phyloP scores from a whole-genome alignment of 1,284 basidiomycete genomes.

The Athelia sp. region DNA sequence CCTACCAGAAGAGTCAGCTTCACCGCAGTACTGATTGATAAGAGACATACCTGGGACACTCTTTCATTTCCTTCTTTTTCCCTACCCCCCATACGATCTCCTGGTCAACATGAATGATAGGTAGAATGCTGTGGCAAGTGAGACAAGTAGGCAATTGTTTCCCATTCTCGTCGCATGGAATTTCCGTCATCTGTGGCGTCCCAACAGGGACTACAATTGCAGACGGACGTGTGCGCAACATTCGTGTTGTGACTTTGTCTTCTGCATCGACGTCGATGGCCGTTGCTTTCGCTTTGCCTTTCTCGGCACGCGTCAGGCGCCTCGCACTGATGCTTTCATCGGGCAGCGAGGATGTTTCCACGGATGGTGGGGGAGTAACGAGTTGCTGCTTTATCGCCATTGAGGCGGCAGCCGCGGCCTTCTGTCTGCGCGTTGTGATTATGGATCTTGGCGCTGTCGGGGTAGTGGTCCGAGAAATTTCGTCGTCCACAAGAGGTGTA shows the following conservation, averaged over 20 bases:
- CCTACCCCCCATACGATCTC: slow-evolving; percentile 68
- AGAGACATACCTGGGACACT: slow-evolving; percentile 63
- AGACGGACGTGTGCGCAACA: slow-evolving; percentile 42
- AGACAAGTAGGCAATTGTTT: slow-evolving; percentile 56
- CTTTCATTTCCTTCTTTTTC: slow-evolving; percentile 56
- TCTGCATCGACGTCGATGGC: slow-evolving; percentile 46
- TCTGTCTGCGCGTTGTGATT: slow-evolving; percentile 58
- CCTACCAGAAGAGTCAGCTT: slow-evolving; percentile 28
- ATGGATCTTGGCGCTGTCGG: slow-evolving; percentile 48
- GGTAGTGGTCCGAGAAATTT: slow-evolving; percentile 16
- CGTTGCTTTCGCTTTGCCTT: slow-evolving; percentile 31
- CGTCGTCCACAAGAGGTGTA: slow-evolving; percentile 15
- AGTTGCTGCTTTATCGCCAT: slow-evolving; percentile 18
- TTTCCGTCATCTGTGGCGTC: slow-evolving; percentile 25
- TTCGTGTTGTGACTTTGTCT: slow-evolving; percentile 44
- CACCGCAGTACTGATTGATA: slow-evolving; percentile 8
- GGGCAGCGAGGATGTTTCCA: slow-evolving; percentile 16
- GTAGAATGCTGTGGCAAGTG: slow-evolving; percentile 63
- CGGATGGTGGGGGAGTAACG: slow-evolving; percentile 24
- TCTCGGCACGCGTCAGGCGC: slow-evolving; percentile 11
- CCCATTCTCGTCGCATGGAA: slow-evolving; percentile 48
- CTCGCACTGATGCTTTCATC: slow-evolving; percentile 3
- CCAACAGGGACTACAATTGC: slow-evolving; percentile 27
- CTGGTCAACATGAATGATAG: slow-evolving; percentile 67
- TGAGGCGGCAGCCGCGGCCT: slow-evolving; percentile 28